These are phyloP conservation scores for Rhodotorula sp. DNA, from an alignment of 1,284 basidiomycete species.

Conservation along the genomic window DNA sequence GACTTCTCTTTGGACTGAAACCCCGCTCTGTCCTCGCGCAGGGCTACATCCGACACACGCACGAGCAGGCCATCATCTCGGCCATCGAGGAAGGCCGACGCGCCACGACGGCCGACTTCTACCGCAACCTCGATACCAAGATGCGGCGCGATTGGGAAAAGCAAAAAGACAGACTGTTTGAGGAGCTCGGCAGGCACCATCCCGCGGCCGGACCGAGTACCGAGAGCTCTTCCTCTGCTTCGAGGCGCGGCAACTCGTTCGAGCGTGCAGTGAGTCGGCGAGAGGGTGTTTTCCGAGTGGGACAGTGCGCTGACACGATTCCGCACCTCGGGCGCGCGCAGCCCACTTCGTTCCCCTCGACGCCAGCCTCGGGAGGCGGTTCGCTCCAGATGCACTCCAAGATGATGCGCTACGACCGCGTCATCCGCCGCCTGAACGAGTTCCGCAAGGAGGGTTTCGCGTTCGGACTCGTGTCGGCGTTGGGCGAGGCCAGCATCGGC, in stretches of 20 bases:
- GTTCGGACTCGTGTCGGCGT: constrained; percentile 69
- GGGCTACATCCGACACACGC: constrained; percentile 82
- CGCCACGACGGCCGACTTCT: constrained; percentile 77
- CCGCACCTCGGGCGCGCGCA: neutral
- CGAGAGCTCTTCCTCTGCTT: constrained; percentile 14
- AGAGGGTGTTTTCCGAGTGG: neutral
- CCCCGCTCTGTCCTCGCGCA: constrained; percentile 5
- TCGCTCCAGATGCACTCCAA: constrained; percentile 65
- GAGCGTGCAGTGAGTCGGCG: constrained; percentile 26
- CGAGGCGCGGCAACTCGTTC: constrained; percentile 24
- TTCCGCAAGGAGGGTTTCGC: constrained; percentile 68
- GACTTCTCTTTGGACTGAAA: neutral
- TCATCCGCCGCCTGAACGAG: constrained; percentile 70
- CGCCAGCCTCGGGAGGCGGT: neutral
- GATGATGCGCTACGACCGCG: constrained; percentile 91
- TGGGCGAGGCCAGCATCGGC: constrained; percentile 58
- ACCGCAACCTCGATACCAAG: constrained; percentile 71
- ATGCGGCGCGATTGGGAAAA: constrained; percentile 82
- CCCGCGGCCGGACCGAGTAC: constrained; percentile 8
- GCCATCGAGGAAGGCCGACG: constrained; percentile 86
- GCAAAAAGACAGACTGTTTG: constrained; percentile 83
- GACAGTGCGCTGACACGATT: neutral
- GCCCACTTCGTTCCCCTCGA: neutral
- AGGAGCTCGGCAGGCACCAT: constrained; percentile 72
- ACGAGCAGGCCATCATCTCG: constrained; percentile 89